A percentile compares a stretch with the other conserved stretches of the same genome.
Conservation (phyloP, 495 filamentous ascomycete genomes). For the Talaromyces stipitatus region DNA sequence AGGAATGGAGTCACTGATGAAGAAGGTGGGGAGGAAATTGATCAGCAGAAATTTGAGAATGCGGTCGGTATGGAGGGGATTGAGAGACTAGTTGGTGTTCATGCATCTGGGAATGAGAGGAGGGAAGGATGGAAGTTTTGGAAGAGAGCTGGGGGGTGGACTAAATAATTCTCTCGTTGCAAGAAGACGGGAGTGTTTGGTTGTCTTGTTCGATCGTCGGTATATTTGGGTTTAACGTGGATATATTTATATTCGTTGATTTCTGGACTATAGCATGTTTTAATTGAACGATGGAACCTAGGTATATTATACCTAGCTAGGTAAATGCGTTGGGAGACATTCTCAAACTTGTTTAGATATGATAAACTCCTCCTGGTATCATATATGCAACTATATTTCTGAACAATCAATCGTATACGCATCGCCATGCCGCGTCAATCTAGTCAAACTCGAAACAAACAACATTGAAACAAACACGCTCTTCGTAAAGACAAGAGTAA, state of each 20-base stretch:
- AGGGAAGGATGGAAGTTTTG: conserved; percentile 93
- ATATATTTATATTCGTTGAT: background rate
- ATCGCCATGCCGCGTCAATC: background rate
- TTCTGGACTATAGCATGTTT: background rate
- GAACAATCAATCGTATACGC: background rate
- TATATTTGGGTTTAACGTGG: background rate
- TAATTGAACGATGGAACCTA: background rate
- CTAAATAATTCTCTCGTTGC: background rate
- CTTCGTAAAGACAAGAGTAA: conserved; percentile 2
- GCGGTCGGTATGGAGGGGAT: conserved; percentile 71
- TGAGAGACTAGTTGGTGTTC: conserved; percentile 52
- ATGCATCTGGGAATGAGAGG: conserved; percentile 60
- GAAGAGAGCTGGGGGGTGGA: conserved; percentile 39
- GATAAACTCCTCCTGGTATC: background rate
- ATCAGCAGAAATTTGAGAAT: conserved; percentile 70
- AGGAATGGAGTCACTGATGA: conserved; percentile 50
- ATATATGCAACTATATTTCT: background rate
- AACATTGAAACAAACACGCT: background rate
- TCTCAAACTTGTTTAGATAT: background rate
- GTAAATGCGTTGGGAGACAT: no score
- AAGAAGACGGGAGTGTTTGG: no score
- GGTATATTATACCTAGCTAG: no score
- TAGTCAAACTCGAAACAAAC: background rate
- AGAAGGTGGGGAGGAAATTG: conserved; percentile 68
- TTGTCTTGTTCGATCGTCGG: no score